These are phyloP conservation scores for Aspergillus sp. DNA, from an alignment of 2,329 filamentous ascomycete species.

Conservation along the genomic window DNA sequence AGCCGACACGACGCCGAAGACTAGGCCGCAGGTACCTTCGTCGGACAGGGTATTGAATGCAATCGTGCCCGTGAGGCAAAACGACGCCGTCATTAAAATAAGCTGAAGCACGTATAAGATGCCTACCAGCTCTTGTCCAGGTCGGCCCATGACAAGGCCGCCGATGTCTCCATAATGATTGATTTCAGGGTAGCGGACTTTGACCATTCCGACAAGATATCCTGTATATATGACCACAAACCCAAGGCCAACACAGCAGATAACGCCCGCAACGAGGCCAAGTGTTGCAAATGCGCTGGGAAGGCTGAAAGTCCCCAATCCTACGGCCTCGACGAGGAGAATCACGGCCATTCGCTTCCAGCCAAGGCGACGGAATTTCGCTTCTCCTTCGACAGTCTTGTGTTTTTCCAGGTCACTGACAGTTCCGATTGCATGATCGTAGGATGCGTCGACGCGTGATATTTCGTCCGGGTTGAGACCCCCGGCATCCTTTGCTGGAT, in stretches of 20 bases:
- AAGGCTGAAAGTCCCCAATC: slow-evolving; percentile 46
- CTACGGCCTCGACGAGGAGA: slow-evolving; percentile 50
- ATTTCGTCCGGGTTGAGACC: not conserved
- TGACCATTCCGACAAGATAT: slow-evolving; percentile 40
- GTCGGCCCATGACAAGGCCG: slow-evolving; percentile 40
- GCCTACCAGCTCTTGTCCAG: slow-evolving; percentile 42
- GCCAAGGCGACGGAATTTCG: slow-evolving; percentile 32
- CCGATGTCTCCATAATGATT: slow-evolving; percentile 46
- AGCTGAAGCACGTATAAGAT: slow-evolving; percentile 45
- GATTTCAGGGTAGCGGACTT: slow-evolving; percentile 35
- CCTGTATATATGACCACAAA: slow-evolving; percentile 41
- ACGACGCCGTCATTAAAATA: slow-evolving; percentile 43
- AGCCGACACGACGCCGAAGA: not conserved
- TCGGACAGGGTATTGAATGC: slow-evolving; percentile 43
- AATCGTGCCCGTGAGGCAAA: slow-evolving; percentile 47
- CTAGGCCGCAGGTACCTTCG: slow-evolving; percentile 28
- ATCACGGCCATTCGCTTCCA: slow-evolving; percentile 52
- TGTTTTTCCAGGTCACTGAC: not conserved
- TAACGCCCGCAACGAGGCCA: slow-evolving; percentile 46
- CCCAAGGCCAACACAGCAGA: slow-evolving; percentile 39
- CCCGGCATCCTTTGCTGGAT: not conserved
- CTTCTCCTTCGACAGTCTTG: not conserved
- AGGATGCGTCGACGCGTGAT: not conserved
- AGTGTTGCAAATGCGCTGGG: slow-evolving; percentile 45
- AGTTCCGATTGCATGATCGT: not conserved